Conservation (phyloP, 257 asterid species). For the Coffea eugenioides region DNA sequence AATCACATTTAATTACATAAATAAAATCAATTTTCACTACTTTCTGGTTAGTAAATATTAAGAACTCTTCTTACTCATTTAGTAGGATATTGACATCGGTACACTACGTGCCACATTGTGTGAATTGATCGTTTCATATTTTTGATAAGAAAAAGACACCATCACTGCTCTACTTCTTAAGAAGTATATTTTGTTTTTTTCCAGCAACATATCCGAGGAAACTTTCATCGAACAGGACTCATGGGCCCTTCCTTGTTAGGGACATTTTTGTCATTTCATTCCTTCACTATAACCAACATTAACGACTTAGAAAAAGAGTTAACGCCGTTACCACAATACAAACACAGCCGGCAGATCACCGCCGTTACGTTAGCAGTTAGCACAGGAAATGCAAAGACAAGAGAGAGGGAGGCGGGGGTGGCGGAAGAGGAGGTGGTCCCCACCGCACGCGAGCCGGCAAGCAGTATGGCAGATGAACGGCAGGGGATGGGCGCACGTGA, state of each 20-base stretch:
- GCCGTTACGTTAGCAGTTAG: slow-evolving; percentile 11
- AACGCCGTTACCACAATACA: slow-evolving; percentile 1
- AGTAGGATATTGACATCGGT: too few species aligned
- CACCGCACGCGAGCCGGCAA: slow-evolving; percentile 57
- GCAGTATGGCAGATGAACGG: slow-evolving; percentile 42
- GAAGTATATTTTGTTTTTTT: neutral
- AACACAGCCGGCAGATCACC: slow-evolving; percentile 7
- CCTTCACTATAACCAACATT: neutral
- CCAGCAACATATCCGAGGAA: neutral
- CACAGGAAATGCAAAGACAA: neutral
- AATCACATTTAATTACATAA: too few species aligned
- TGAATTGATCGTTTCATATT: too few species aligned
- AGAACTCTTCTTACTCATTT: too few species aligned
- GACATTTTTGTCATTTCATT: neutral
- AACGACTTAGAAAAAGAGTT: neutral
- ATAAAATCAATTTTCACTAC: too few species aligned
- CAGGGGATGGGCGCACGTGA: slow-evolving; percentile 72
- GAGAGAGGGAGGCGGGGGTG: slow-evolving; percentile 2
- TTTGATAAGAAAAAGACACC: neutral
- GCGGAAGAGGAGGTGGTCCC: slow-evolving; percentile 32
- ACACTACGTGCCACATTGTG: too few species aligned
- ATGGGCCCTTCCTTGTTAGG: neutral
- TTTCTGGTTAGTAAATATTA: too few species aligned
- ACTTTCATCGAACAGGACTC: neutral
- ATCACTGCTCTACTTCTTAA: neutral